Percentiles rank a stretch among this genome's conserved stretches.
phyloP scores from a whole-genome alignment of 176 grass and related monocot species.

The Saccharum spontaneum region DNA sequence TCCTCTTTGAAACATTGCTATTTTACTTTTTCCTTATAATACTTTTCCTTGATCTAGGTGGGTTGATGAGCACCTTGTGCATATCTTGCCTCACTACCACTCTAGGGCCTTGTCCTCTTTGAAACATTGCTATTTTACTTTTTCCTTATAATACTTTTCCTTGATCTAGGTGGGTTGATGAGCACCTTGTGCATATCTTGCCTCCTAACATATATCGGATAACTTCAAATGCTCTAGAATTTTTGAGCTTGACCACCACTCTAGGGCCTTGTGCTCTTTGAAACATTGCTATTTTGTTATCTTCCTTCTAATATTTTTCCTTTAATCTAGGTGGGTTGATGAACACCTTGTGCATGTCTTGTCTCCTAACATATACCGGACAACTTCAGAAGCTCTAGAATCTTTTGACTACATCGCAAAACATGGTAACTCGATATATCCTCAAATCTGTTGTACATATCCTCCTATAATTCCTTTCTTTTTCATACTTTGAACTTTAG shows the following conservation, averaged over 20 bases:
- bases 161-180: slow-evolving; percentile 8
- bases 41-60: slow-evolving; percentile 19
- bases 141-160: background rate
- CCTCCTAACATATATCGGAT: background rate
- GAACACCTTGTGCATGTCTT: slow-evolving; percentile 86
- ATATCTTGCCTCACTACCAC: background rate
- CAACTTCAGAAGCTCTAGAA: slow-evolving; percentile 83
- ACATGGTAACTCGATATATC: slow-evolving; percentile 47
- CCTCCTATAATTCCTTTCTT: background rate
- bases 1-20: background rate
- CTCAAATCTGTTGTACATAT: background rate
- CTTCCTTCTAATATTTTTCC: slow-evolving; percentile 4
- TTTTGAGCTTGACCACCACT: background rate
- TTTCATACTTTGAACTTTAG: slow-evolving; percentile 7
- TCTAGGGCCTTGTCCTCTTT: background rate
- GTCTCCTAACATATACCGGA: slow-evolving; percentile 96
- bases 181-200: background rate
- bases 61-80: background rate
- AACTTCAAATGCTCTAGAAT: background rate
- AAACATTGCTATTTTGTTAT: background rate
- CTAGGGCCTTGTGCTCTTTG: background rate
- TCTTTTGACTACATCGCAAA: slow-evolving; percentile 98
- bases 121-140: background rate
- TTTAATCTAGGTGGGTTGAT: slow-evolving; percentile 83
- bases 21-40: background rate